A percentile compares a stretch with the other conserved stretches of the same genome.
These are phyloP conservation scores for Fennellomyces sp. DNA, from an alignment of 371 early-diverging fungal species.

Conservation along the genomic window DNA sequence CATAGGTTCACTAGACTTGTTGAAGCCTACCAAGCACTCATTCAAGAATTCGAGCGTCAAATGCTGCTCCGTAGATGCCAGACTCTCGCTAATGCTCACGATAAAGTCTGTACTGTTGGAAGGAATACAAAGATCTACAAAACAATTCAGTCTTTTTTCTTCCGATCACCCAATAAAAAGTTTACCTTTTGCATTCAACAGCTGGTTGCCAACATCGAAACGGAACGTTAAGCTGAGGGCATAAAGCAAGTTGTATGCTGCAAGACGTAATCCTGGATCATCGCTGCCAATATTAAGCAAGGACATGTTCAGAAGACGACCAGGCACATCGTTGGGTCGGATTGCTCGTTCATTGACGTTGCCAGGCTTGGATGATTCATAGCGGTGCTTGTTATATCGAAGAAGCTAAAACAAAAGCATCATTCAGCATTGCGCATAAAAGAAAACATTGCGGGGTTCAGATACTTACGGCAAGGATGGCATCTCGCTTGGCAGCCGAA, in stretches of 20 bases:
- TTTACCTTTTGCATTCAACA: slow-evolving; percentile 77
- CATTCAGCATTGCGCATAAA: slow-evolving; percentile 53
- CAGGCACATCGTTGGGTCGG: slow-evolving; percentile 89
- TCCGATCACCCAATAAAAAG: not conserved
- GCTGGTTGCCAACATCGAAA: slow-evolving; percentile 81
- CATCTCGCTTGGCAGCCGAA: slow-evolving; percentile 74
- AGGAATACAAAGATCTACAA: slow-evolving; percentile 84
- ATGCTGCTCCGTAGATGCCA: slow-evolving; percentile 76
- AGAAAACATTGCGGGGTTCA: no score
- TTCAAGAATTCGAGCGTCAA: slow-evolving; percentile 89
- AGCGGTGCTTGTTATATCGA: slow-evolving; percentile 71
- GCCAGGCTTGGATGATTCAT: slow-evolving; percentile 66
- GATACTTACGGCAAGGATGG: slow-evolving; percentile 59
- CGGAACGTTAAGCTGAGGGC: slow-evolving; percentile 78
- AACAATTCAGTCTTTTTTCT: not conserved
- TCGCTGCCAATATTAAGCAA: slow-evolving; percentile 84
- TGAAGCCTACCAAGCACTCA: slow-evolving; percentile 85
- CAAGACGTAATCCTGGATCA: slow-evolving; percentile 75
- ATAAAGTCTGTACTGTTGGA: slow-evolving; percentile 86
- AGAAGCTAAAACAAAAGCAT: slow-evolving; percentile 37
- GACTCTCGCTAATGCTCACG: slow-evolving; percentile 73
- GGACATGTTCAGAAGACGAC: slow-evolving; percentile 90
- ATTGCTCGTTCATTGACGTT: slow-evolving; percentile 72
- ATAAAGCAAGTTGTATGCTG: slow-evolving; percentile 87
- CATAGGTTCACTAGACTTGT: slow-evolving; percentile 68